Base-by-base conservation (phyloP, 352 stramenopile genomes). In the Phytophthora gonapodyides region DNA sequence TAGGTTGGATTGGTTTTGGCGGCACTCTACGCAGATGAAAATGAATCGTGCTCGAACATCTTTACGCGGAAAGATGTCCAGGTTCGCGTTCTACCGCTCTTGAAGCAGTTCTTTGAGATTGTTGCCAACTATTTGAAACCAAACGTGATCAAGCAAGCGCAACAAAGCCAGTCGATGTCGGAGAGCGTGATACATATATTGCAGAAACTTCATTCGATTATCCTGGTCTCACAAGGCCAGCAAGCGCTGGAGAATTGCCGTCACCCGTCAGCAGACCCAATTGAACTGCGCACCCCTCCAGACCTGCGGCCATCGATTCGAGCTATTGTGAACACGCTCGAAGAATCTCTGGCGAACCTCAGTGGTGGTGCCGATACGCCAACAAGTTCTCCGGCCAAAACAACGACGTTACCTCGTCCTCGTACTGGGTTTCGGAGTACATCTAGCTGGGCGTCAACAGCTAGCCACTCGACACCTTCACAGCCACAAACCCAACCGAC, bases 151-250 rank as follows among this genome's bases (percentile, higher is more conserved):
- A 72, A 80, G 33, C 65, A 75, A 45, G 47, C 71, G 0, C 76
- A 78, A 5, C 51, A 75, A 17, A 71, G 57, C n/a, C 57, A 69
- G 19, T 69, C 55, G 4, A 74, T 80, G 43, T 67, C 76, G 5
- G 65, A 73, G 5, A 72, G 50, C 8, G 57, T 77, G 30, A 31
- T 83, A 12, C 63, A 69, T 31, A 61, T 78, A 17, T 47, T 93
- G 40, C 69, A 70, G 36, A 73, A 64, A 12, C 71, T 92, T 21
- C 69, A 92, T 41, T 67, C 71, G 10, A 66, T 92, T n/a, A 86
- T 92, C 45, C 35, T 94, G 15, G 43, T 90, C n/a, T 61, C 87
- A 4, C 82, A 94, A 80, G 82, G 76, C 4, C 61, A 54, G 8
- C 15, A 66, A 7, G 61, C 62, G 15, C 35, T 94, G 2, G 17